Evolutionary conservation across 345 rosid genomes (phyloP).

Genomic region (Luvunga scandens): DNA sequence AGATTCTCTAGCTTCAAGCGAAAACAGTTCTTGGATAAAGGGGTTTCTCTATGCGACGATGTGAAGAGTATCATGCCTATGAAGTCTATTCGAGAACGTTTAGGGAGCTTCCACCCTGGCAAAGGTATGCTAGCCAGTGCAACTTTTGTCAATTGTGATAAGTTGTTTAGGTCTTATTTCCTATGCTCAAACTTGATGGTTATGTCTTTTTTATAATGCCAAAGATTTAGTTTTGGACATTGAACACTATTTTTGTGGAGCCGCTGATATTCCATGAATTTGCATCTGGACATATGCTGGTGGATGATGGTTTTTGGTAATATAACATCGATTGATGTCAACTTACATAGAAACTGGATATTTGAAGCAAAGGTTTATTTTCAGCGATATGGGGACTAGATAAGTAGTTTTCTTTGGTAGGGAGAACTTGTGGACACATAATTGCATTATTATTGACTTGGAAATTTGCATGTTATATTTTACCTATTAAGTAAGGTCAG

Average conservation of each 20-base stretch:
- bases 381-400: not conserved
- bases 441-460: not conserved
- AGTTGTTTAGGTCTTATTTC: not conserved
- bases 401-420: not conserved
- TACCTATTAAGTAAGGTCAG: not conserved
- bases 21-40: constrained; percentile 29
- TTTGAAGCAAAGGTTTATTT: not conserved
- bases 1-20: constrained; percentile 39
- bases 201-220: not conserved
- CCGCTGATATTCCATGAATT: not conserved
- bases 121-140: constrained; percentile 41
- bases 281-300: not conserved
- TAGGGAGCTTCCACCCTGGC: constrained; percentile 35
- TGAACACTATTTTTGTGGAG: not conserved
- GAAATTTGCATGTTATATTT: not conserved
- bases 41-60: constrained; percentile 28
- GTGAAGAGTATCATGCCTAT: constrained; percentile 31
- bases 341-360: not conserved
- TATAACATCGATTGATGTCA: not conserved
- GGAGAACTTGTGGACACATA: not conserved
- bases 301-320: not conserved
- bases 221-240: not conserved
- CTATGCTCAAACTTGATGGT: not conserved
- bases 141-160: not conserved
- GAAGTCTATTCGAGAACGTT: constrained; percentile 36